Base-by-base conservation (phyloP, 164 flowering plant species). In the Amborella trichopoda region DNA sequence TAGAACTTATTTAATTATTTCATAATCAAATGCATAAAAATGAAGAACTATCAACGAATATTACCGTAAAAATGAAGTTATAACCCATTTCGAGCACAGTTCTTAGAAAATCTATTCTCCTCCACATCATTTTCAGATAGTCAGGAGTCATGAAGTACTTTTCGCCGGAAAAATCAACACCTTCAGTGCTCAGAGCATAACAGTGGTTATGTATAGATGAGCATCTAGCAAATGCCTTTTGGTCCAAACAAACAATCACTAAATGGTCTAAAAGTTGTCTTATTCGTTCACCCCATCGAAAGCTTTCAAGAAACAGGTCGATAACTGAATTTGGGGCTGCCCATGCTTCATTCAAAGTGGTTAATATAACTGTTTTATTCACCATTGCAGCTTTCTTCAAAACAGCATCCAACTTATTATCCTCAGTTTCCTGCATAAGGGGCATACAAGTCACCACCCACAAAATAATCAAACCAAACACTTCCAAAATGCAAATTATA, bases 51-150 rank as follows among this genome's bases (percentile, higher is more conserved):
- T 22, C 37, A 33, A 33, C 21, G 47, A n/a, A n/a, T n/a, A n/a
- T n/a, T 78, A 81, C 90, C 70, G 95, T 77, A 74, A 85, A 85
- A 41, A 85, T 53, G 45, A 85, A 85, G 55, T 69, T 75, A 62
- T 73, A 81, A 3, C 95, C 95, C 79, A 71, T 59, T 46, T 77
- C 79, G 47, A 85, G 91, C 50, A 85, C 72, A 39, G 71, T 47
- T 1, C 75, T 57, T 25, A 85, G 62, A 51, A 85, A 80, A 48
- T 74, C 77, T 49, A 80, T 74, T 53, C 95, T 66, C 58, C 71
- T 72, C 95, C 95, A 85, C 95, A 85, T 85, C 95, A 85, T 85
- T 51, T 72, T 66, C 68, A 85, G 57, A 58, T 85, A 89, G 44
- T 68, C 69, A 17, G 69, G 62, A 9, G 77, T 70, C 95, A 85